Conservation (phyloP, 305 asterid species). For the Striga hermonthica region DNA sequence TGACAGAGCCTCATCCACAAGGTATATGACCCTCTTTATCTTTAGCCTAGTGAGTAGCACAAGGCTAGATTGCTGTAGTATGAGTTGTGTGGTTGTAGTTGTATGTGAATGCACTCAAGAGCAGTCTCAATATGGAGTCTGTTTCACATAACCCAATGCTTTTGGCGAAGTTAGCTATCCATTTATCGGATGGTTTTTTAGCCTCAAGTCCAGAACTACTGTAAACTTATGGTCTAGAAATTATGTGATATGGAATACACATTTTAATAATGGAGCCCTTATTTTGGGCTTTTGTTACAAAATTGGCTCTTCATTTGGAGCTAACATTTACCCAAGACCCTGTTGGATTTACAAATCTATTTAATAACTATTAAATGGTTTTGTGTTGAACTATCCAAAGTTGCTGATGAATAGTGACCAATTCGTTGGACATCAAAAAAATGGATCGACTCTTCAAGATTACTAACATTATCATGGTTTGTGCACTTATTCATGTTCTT, state of each 20-base stretch:
- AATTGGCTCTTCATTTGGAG: not conserved
- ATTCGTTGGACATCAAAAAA: not conserved
- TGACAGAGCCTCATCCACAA: constrained; percentile 53
- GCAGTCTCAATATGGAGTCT: not conserved
- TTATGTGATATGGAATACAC: not conserved
- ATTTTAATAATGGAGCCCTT: not conserved
- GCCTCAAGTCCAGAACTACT: not conserved
- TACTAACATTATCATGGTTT: not conserved
- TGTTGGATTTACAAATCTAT: not conserved
- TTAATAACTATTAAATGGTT: not conserved
- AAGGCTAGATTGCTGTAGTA: not conserved
- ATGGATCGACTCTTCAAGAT: not conserved
- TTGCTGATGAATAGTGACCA: not conserved
- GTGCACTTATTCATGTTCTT: not conserved
- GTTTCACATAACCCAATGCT: not conserved
- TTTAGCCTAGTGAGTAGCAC: not conserved
- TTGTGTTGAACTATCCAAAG: not conserved
- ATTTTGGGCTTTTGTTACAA: not conserved
- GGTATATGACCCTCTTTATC: constrained; percentile 30
- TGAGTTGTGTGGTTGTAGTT: constrained; percentile 73
- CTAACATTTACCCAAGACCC: not conserved
- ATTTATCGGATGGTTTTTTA: not conserved
- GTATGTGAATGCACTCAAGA: not conserved
- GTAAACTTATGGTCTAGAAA: not conserved
- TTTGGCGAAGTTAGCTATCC: not conserved